phyloP scores from a whole-genome alignment of 208 protist species.

The Acanthamoeba lenticulata region DNA sequence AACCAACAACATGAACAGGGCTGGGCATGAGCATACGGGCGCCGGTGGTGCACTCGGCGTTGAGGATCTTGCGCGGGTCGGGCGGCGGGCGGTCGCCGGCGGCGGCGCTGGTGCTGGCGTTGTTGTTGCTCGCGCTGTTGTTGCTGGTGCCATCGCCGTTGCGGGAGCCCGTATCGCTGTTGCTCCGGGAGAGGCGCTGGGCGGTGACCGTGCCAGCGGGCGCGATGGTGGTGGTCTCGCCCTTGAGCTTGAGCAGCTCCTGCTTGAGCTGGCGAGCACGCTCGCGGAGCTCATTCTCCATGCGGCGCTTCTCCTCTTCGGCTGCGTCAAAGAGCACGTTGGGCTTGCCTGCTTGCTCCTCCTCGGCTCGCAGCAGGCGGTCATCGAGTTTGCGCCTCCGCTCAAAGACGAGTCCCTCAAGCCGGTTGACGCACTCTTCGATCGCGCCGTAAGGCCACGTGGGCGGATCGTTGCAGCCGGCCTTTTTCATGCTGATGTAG shows the following conservation, averaged over 20 bases:
- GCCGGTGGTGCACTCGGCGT: background rate
- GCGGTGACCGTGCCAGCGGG: background rate
- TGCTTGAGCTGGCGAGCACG: background rate
- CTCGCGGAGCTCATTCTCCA: background rate
- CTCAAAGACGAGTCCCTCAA: background rate
- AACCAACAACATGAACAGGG: background rate
- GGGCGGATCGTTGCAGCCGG: background rate
- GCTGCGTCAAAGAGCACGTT: background rate
- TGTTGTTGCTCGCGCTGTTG: background rate
- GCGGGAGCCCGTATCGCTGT: background rate
- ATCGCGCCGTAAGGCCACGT: background rate
- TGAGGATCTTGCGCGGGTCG: conserved; percentile 15
- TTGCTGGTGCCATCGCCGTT: background rate
- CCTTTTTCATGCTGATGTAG: conserved; percentile 40
- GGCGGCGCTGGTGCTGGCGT: too few species aligned
- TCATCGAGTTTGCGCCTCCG: background rate
- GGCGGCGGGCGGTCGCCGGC: background rate
- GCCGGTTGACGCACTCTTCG: conserved; percentile 14
- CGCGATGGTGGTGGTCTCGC: background rate
- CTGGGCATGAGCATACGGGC: background rate
- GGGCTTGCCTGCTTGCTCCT: background rate
- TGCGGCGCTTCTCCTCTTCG: conserved; percentile 3
- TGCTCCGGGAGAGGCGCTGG: background rate
- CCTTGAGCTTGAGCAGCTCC: conserved; percentile 50
- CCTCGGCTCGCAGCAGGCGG: background rate